phyloP scores from a whole-genome alignment of 2,329 filamentous ascomycete species.

The Cadophora malorum region DNA sequence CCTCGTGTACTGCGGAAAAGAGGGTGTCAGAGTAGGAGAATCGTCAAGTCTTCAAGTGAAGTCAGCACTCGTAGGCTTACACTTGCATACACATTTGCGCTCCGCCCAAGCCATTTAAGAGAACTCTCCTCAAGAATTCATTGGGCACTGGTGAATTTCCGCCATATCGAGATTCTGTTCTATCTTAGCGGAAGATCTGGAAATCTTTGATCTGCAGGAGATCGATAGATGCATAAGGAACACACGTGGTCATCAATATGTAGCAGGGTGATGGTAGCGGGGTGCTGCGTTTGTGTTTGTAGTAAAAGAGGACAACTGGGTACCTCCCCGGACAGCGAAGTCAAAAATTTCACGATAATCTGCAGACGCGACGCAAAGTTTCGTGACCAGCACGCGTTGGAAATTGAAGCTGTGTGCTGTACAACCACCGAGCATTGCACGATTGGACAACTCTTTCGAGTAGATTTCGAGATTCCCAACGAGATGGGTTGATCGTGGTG shows the following conservation, averaged over 20 bases:
- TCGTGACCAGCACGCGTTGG: neutral
- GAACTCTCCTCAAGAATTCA: too few relatives aligned
- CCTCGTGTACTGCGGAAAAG: too few relatives aligned
- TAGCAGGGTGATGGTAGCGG: neutral
- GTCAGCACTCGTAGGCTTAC: too few relatives aligned
- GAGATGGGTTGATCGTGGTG: constrained; percentile 5
- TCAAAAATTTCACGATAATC: neutral
- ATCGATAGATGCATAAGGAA: neutral
- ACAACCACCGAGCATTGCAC: neutral
- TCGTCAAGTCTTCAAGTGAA: too few relatives aligned
- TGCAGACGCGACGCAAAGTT: constrained; percentile 1
- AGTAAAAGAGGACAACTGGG: neutral
- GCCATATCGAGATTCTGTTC: neutral
- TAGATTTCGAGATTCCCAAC: neutral
- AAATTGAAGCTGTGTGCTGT: constrained; percentile 1
- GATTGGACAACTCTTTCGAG: neutral
- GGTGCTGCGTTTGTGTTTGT: neutral
- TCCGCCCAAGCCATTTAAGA: too few relatives aligned
- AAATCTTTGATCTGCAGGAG: neutral
- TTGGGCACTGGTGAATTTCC: too few relatives aligned
- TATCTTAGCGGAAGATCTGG: neutral
- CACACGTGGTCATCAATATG: neutral
- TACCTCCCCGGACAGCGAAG: neutral
- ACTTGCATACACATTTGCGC: too few relatives aligned
- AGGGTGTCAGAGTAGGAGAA: too few relatives aligned